Evolutionary conservation across 192 early-diverging fungal species (phyloP).

Genomic region (Coemansia sp.): DNA sequence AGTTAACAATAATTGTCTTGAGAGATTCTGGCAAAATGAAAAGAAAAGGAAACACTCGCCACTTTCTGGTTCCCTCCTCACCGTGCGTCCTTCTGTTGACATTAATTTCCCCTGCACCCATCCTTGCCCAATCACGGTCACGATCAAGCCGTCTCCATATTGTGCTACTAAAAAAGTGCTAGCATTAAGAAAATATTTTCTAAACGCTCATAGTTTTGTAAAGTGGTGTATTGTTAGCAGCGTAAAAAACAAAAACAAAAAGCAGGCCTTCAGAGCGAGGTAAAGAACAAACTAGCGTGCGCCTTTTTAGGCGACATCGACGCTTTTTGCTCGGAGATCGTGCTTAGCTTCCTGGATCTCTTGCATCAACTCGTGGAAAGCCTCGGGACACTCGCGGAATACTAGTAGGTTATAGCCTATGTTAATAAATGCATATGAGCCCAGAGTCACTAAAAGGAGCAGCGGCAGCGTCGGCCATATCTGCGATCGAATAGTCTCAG

Average conservation of each 20-base stretch:
- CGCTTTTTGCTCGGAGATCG: slow-evolving; percentile 72
- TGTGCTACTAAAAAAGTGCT: too few species aligned
- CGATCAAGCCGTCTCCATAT: neutral
- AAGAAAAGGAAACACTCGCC: neutral
- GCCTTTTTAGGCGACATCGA: slow-evolving; percentile 35
- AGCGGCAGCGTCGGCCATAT: slow-evolving; percentile 50
- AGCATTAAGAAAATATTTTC: too few species aligned
- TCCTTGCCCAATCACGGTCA: neutral
- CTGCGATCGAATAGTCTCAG: slow-evolving; percentile 29
- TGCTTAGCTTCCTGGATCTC: slow-evolving; percentile 81
- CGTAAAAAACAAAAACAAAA: neutral
- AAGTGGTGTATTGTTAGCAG: too few species aligned
- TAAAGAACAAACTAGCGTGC: neutral
- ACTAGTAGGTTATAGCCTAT: slow-evolving; percentile 84
- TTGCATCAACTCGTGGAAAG: slow-evolving; percentile 77
- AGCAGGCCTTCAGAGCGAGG: too few species aligned
- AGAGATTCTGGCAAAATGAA: neutral
- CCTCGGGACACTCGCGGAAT: slow-evolving; percentile 92
- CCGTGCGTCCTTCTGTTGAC: too few species aligned
- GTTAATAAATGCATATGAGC: slow-evolving; percentile 83
- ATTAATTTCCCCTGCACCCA: neutral
- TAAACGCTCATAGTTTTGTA: too few species aligned
- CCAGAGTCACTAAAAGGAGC: slow-evolving; percentile 69
- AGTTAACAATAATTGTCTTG: neutral
- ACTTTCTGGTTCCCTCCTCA: neutral